Conservation (phyloP, 257 asterid species). For the Echium plantagineum region DNA sequence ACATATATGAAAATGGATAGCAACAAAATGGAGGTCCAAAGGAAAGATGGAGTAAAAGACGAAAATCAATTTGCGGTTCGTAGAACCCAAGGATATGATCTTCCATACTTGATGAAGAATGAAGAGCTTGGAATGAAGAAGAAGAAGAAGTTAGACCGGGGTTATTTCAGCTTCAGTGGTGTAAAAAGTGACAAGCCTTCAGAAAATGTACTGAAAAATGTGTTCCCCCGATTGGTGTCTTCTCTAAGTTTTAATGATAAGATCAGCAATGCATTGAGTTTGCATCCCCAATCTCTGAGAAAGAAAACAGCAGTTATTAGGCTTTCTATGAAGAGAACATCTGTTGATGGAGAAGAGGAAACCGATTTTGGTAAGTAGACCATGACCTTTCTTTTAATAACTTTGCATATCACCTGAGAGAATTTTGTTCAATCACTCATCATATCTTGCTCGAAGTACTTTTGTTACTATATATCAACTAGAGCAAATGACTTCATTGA, state of each 20-base stretch:
- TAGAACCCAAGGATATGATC: conserved; percentile 32
- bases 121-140: too few species aligned
- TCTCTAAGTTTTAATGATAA: conserved; percentile 63
- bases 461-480: too few species aligned
- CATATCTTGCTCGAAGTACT: too few species aligned
- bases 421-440: too few species aligned
- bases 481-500: too few species aligned
- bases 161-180: conserved; percentile 43
- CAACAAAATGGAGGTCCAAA: conserved; percentile 26
- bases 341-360: conserved; percentile 55
- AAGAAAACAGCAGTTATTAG: conserved; percentile 71
- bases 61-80: conserved; percentile 29
- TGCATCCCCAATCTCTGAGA: conserved; percentile 40
- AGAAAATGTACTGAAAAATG: conserved; percentile 50
- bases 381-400: background rate
- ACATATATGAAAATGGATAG: conserved; percentile 39
- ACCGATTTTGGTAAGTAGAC: conserved; percentile 42
- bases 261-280: conserved; percentile 27
- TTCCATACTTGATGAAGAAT: conserved; percentile 24
- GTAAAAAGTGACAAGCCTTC: conserved; percentile 40
- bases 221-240: conserved; percentile 58
- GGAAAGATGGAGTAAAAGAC: conserved; percentile 37
- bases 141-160: conserved; percentile 43
- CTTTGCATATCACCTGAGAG: too few species aligned
- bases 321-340: conserved; percentile 67